Conservation (phyloP, 2,329 filamentous ascomycete genomes). For the Pseudopyricularia cyperi region DNA sequence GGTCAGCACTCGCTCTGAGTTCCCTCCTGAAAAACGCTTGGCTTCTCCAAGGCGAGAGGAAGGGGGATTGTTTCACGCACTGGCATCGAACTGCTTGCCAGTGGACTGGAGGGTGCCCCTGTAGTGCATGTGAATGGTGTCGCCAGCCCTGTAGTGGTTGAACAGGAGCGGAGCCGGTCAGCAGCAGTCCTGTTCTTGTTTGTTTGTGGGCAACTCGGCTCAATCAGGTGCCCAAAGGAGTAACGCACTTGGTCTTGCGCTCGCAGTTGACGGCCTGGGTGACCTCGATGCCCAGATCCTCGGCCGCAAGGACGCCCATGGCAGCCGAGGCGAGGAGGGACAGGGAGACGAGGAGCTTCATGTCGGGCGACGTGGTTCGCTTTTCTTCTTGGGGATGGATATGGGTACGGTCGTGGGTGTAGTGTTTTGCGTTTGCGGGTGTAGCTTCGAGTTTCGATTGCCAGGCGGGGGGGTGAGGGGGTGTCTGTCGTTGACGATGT, state of each 20-base stretch:
- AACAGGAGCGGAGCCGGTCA: not conserved
- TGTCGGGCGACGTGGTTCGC: conserved; percentile 16
- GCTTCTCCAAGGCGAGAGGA: no score
- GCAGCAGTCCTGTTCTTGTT: not conserved
- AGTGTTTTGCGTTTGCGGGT: not conserved
- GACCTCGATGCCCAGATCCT: conserved; percentile 65
- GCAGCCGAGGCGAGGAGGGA: conserved; percentile 38
- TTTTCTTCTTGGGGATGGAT: no score
- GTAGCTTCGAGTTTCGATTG: not conserved
- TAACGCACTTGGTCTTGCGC: conserved; percentile 47
- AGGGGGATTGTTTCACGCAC: no score
- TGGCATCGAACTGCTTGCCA: conserved; percentile 74
- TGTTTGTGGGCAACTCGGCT: not conserved
- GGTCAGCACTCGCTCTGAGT: no score
- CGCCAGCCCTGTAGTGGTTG: not conserved
- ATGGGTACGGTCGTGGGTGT: no score
- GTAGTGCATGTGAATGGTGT: conserved; percentile 60
- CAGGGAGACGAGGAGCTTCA: conserved; percentile 36
- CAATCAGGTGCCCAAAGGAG: no score
- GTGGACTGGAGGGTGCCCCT: conserved; percentile 61
- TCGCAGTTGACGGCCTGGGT: conserved; percentile 63
- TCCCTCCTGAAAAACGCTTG: no score
- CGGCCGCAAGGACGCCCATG: conserved; percentile 35
- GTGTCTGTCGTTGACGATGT: not conserved
- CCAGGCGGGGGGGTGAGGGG: not conserved